These are phyloP conservation scores for Brettanomyces anomalus DNA, from an alignment of 805 yeast genomes.

Conservation along the genomic window DNA sequence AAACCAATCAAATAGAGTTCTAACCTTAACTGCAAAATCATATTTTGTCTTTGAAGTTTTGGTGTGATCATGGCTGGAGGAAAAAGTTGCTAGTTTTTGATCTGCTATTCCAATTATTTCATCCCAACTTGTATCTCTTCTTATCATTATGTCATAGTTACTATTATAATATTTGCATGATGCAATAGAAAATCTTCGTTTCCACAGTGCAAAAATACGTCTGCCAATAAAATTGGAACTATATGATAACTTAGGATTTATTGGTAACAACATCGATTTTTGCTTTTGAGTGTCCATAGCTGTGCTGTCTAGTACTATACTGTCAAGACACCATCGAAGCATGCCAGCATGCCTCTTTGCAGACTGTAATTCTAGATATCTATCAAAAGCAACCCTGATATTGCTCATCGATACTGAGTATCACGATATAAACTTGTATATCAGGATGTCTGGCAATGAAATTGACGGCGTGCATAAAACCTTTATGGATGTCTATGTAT, in stretches of 20 bases:
- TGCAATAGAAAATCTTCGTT: slow-evolving; percentile 15
- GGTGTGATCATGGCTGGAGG: slow-evolving; percentile 3
- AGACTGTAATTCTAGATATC: slow-evolving; percentile 18
- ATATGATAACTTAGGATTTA: neutral
- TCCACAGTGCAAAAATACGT: slow-evolving; percentile 5
- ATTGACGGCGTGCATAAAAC: no score
- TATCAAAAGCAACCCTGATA: slow-evolving; percentile 16
- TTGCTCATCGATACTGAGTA: slow-evolving; percentile 12
- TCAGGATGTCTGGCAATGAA: no score
- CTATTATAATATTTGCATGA: slow-evolving; percentile 17
- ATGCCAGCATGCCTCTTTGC: slow-evolving; percentile 19
- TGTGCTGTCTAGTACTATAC: neutral
- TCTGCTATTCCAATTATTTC: slow-evolving; percentile 8
- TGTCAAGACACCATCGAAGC: slow-evolving; percentile 20
- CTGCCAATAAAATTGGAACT: neutral
- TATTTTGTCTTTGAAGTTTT: slow-evolving; percentile 5
- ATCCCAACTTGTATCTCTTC: slow-evolving; percentile 4
- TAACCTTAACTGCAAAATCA: slow-evolving; percentile 5
- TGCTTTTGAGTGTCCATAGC: neutral
- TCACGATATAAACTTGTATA: no score
- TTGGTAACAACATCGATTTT: slow-evolving; percentile 2
- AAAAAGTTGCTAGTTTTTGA: slow-evolving; percentile 1
- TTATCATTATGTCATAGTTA: slow-evolving; percentile 15
- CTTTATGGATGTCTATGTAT: no score
- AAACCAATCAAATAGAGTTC: slow-evolving; percentile 15